Base-by-base conservation (phyloP, 768 basidiomycete genomes). In the Lentinula detonsa region DNA sequence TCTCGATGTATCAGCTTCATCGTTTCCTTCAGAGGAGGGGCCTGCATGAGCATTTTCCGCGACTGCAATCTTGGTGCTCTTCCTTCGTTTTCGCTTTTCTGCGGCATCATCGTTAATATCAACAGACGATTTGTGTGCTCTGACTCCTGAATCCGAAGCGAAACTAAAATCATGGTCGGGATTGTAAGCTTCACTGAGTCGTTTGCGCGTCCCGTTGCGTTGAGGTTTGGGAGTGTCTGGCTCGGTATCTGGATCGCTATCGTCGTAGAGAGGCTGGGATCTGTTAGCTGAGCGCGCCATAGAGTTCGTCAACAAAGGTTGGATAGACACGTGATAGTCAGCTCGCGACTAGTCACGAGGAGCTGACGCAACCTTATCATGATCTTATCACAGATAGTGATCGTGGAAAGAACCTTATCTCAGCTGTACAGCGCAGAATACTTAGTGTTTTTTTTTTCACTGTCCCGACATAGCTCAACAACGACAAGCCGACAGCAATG, bases 91-190 rank as follows among this genome's bases (percentile, higher is more conserved):
- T 53, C 93, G 82, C 71, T 93, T 93, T 77, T 95, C 93, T 0
- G 92, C 92, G 2, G 81, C 83, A 73, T 95, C 93, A 69, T 95
- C 93, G 72, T 95, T 95, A 72, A 76, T 80, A 63, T 79, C 86
- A 66, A 79, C 80, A 7, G 79, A 76, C 68, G 79, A 81, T 51
- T 76, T 69, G 23, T 78, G 77, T 40, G 70, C 67, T 48, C 76
- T 75, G 34, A 69, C 69, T 4, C 75, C 73, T 45, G 72, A 64
- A 54, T 77, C 75, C 68, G 69, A 66, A 34, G 67, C 70, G 65
- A 76, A 74, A 65, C 73, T 76, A 21, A 75, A 77, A 59, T 80
- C 78, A 59, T 76, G 70, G 56, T 79, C 81, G 37, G 76, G 75
- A 50, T 73, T 72, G 65, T 82, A 75, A 37, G 72, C 76, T 62